Evolutionary conservation across 1,284 basidiomycete genomes (phyloP), one percentile per base, ranked within the genome.

Genomic region (Pseudozyma tsukubaensis): DNA sequence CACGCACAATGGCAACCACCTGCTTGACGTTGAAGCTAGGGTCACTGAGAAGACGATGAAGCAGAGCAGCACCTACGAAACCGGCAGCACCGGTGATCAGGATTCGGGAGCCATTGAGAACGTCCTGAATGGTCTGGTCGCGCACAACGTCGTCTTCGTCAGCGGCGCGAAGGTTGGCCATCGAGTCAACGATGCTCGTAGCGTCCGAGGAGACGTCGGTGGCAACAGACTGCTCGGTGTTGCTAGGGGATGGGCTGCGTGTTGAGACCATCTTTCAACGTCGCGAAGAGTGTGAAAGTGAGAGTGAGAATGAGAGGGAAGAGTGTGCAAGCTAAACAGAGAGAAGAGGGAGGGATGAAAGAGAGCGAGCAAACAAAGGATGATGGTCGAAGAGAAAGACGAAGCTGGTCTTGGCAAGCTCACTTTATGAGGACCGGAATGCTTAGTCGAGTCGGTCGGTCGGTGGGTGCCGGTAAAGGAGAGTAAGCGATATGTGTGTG

Each of bases 21-120:
- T 72, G 67, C 56, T 75, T 75, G 59, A 72, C 52, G 50, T 65
- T 52, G 53, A 75, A 64, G 19, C 24, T 48, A 6, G 49, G 9
- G 47, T 75, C 72, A 16, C 49, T 36, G 24, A 75, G 60, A 2
- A 75, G 39, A n/a, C 72, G 62, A 45, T 71, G 62, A 42, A 72
- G 59, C 24, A 75, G 49, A 19, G 68, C 72, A 19, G 69, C 68
- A 21, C 72, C 72, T n/a, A 75, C 72, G 44, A 75, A 75, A 35
- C 72, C 72, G 39, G 72, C 72, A 37, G 67, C 72, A 16, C 72
- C 72, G 16, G 72, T 75, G 13, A 75, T 56, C 34, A 75, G 66
- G 55, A 75, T 72, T 18, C 60, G 65, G 8, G 72, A 59, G 45
- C 59, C 63, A n/a, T 52, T 49, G 36, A 75, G 55, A 4, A 62